These are phyloP conservation scores for Lactarius hengduanensis DNA, from an alignment of 768 basidiomycete genomes.

Conservation along the genomic window DNA sequence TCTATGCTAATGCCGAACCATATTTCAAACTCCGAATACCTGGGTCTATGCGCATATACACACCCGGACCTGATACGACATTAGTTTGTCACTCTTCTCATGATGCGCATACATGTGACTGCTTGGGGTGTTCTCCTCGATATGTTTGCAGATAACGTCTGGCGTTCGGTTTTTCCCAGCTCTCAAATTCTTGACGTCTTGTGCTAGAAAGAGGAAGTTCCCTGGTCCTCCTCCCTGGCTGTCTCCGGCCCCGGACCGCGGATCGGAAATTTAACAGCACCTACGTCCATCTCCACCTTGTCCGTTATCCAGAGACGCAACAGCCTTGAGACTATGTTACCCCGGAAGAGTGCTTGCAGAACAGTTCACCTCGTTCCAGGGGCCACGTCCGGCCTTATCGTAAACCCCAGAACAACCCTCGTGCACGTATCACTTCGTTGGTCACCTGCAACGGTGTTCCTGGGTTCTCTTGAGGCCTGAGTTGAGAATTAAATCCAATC, in stretches of 20 bases:
- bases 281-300: neutral
- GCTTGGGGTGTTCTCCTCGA: neutral
- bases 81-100: no score
- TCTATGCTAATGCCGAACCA: conserved; percentile 12
- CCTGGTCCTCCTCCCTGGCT: neutral
- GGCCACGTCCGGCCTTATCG: conserved; percentile 1
- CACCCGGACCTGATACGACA: no score
- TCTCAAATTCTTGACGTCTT: neutral
- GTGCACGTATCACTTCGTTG: neutral
- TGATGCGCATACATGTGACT: neutral
- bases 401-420: neutral
- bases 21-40: conserved; percentile 17
- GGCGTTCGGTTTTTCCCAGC: neutral
- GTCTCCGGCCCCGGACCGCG: conserved; percentile 16
- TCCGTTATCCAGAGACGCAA: neutral
- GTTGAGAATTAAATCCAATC: neutral
- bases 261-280: conserved; percentile 5
- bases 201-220: neutral
- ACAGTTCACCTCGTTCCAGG: neutral
- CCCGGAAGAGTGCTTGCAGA: neutral
- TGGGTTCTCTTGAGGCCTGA: conserved; percentile 1
- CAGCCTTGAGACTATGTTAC: no score
- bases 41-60: no score
- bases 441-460: conserved; percentile 12
- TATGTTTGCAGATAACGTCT: neutral